Base-by-base conservation (phyloP, 169 alveolate species). In the Plasmodium blacklocki region DNA sequence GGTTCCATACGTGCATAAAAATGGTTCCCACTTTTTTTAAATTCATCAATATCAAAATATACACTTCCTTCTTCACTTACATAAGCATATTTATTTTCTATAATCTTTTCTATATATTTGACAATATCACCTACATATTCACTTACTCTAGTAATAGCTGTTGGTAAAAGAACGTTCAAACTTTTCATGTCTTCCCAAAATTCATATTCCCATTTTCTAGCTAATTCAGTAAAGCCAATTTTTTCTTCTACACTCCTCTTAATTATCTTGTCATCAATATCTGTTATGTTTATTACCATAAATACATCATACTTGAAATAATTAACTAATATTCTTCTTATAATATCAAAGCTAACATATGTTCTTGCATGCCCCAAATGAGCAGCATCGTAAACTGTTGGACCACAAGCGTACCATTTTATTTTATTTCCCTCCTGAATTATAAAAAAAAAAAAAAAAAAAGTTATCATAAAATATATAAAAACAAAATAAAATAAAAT, bases 291-390 rank as follows among this genome's bases (percentile, higher is more conserved):
- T 99, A 98, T 98, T 76, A 97, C 98, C 92, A 97, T 89, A 89
- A 93, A 85, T 6, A 98, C 98, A 88, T 98, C 98, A 91, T 98
- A 98, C 72, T 98, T 98, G 88, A 99, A 98, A 93, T 98, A 98
- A 76, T 97, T 98, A 56, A 94, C 93, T 95, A 98, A 70, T 4
- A 98, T 96, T 87, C 99, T 97, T 85, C 99, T 94, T 26, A 98
- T 96, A 43, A 98, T 96, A 93, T 99, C 99, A 74, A 97, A 97
- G 54, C 98, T 95, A 29, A 99, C 94, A 89, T 98, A 98, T 14
- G 99, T 98, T 74, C 99, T 95, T 11, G 99, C 99, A 92, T 99
- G 99, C 0, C 99, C 99, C 92, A 99, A 92, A 95, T 99, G 99
- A 1, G 99, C 98, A 49, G 98, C 94, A 89, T 97, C 99, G 95